These are phyloP conservation scores for Ogataea populi-albae DNA, from an alignment of 805 yeast species.

Conservation along the genomic window DNA sequence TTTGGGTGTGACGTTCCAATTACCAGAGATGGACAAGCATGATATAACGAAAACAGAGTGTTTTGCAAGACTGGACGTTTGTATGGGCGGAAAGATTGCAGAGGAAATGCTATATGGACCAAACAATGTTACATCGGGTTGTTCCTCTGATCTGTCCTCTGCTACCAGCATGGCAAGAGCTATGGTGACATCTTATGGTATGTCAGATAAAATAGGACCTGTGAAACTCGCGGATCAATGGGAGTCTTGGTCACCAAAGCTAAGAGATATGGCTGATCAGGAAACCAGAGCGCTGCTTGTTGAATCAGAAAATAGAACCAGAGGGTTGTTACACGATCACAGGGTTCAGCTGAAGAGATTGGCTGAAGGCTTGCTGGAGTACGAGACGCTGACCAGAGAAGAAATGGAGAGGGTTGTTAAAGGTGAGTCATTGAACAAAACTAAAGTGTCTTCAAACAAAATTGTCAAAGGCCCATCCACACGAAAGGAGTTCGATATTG, in stretches of 20 bases:
- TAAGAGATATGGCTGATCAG: slow-evolving; percentile 87
- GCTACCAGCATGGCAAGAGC: slow-evolving; percentile 95
- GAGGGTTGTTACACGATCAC: slow-evolving; percentile 58
- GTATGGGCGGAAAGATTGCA: slow-evolving; percentile 99
- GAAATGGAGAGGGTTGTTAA: slow-evolving; percentile 84
- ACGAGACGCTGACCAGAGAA: slow-evolving; percentile 87
- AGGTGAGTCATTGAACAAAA: slow-evolving; percentile 73
- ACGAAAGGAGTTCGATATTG: slow-evolving; percentile 33
- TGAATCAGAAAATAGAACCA: slow-evolving; percentile 76
- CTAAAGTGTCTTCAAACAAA: slow-evolving; percentile 70
- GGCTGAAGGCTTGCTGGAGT: slow-evolving; percentile 91
- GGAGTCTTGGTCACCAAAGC: slow-evolving; percentile 90
- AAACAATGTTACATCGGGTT: slow-evolving; percentile 92
- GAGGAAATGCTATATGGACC: slow-evolving; percentile 90
- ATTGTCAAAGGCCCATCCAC: slow-evolving; percentile 51
- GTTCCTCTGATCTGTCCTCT: slow-evolving; percentile 83
- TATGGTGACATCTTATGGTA: slow-evolving; percentile 96
- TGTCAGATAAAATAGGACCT: slow-evolving; percentile 93
- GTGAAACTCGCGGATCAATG: slow-evolving; percentile 85
- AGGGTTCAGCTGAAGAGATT: slow-evolving; percentile 74
- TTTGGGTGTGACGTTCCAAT: slow-evolving; percentile 92
- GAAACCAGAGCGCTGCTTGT: slow-evolving; percentile 79
- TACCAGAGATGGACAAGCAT: slow-evolving; percentile 97
- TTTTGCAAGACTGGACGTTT: slow-evolving; percentile 87
- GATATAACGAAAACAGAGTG: slow-evolving; percentile 90